Conservation (phyloP, 129 eudicot genomes). For the Centrapalus pauciflorus region DNA sequence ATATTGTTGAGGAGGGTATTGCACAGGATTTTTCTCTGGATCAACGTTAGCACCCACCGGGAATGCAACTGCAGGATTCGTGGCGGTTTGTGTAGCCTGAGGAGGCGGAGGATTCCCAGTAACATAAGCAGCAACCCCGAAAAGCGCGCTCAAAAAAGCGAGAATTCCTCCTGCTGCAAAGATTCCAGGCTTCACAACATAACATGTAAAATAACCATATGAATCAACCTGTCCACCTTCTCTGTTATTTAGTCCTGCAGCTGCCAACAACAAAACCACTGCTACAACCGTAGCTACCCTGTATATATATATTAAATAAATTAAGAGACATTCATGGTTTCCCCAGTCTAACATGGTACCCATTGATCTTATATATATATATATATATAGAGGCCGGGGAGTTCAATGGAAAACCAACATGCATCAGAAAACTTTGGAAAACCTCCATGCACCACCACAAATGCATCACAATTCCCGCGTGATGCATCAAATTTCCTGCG, state of each 20-base stretch:
- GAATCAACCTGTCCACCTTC: not conserved
- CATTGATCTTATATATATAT: too few relatives aligned
- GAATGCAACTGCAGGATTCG: not conserved
- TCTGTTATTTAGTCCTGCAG: not conserved
- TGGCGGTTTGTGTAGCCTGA: not conserved
- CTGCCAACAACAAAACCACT: not conserved
- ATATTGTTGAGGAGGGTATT: not conserved
- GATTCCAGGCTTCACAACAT: constrained; percentile 12
- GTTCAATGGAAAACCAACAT: too few relatives aligned
- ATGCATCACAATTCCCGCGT: too few relatives aligned
- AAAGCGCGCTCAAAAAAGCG: not conserved
- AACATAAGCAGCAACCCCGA: constrained; percentile 6
- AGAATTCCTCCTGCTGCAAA: constrained; percentile 16
- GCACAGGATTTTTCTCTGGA: constrained; percentile 6
- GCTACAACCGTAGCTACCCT: constrained; percentile 12
- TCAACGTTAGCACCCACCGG: not conserved
- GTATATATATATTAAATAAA: not conserved
- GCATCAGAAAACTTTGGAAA: too few relatives aligned
- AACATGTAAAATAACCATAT: not conserved
- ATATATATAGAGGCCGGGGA: too few relatives aligned
- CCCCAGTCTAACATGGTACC: too few relatives aligned
- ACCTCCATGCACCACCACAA: too few relatives aligned
- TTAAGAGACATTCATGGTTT: too few relatives aligned
- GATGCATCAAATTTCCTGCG: too few relatives aligned
- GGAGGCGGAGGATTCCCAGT: too few relatives aligned